Evolutionary conservation across 371 early-diverging fungal species (phyloP), one percentile per base, ranked within the genome.

Genomic region (Polyrhizophydium stewartii): DNA sequence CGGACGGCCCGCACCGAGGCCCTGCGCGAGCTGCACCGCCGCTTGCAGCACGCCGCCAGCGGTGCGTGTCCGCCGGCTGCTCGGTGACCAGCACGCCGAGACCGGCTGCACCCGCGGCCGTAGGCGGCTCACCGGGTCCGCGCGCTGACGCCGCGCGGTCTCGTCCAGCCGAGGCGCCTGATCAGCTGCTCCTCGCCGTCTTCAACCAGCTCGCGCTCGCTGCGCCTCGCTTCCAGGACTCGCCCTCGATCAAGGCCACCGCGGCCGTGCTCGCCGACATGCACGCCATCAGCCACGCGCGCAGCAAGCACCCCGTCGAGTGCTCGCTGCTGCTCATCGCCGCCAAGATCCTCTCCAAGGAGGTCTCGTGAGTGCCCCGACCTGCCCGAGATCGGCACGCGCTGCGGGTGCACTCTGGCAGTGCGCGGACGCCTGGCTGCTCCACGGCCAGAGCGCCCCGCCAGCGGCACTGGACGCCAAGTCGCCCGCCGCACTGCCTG

Each of bases 281-380:
- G 19, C 35, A 32, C 35, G 53, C 53, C 53, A 53, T 53, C 53
- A 53, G 53, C 35, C 5, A 7, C 10, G 32, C 13, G 5, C 53
- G 53, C 30, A 25, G 9, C 22, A 53, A 53, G 24, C 53, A 53
- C 24, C 32, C 32, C 19, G 53, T 53, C 21, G 53, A 53, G 32
- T 53, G 53, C 35, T 53, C 53, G 35, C 32, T 53, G 53, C 35
- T 53, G 12, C 53, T 53, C 32, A 53, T 53, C 5, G 53, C 32
- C 30, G 53, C 35, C 53, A 53, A 53, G 53, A 13, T 53, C 10
- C 53, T 53, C 9, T n/a, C 53, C 30, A 25, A 53, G 35, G 32
- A 30, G 19, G 10, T 53, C 10, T 10, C 10, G 53, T 53, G 19
- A 2, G 53, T 53, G 10, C 10, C 51, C 17, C 17, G 17, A 43